Conservation (phyloP, 1,284 basidiomycete species). For the Trichosporon ovoides region DNA sequence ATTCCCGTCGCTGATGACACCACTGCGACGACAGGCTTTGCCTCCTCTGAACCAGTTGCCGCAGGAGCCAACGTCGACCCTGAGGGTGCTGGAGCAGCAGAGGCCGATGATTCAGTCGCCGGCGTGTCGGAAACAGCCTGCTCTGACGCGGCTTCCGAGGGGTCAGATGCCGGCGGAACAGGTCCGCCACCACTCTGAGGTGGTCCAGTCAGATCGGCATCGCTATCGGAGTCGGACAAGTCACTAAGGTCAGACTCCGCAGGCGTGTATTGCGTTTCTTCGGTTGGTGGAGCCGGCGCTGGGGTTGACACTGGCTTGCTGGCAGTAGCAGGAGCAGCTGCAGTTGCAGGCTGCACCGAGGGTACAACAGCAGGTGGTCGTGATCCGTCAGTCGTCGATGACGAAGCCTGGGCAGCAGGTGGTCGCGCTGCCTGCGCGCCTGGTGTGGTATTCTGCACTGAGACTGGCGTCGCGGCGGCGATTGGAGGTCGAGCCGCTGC, state of each 20-base stretch:
- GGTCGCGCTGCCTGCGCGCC: not conserved
- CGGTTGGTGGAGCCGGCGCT: not conserved
- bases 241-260: conserved; percentile 9
- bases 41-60: not conserved
- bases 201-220: conserved; percentile 35
- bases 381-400: not conserved
- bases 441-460: not conserved
- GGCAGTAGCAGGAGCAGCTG: not conserved
- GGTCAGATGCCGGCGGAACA: not conserved
- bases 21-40: not conserved
- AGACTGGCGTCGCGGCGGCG: not conserved
- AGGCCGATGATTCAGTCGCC: not conserved
- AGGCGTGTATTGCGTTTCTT: not conserved
- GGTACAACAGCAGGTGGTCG: not conserved
- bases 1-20: not conserved
- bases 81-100: not conserved
- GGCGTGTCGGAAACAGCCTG: not conserved
- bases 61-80: not conserved
- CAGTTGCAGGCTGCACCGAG: not conserved
- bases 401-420: not conserved
- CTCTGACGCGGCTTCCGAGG: no score
- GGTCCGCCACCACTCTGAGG: conserved; percentile 38
- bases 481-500: not conserved
- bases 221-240: conserved; percentile 28
- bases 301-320: not conserved